These are phyloP conservation scores for Excoecaria cochinchinensis DNA, from an alignment of 345 rosid species.

Conservation along the genomic window DNA sequence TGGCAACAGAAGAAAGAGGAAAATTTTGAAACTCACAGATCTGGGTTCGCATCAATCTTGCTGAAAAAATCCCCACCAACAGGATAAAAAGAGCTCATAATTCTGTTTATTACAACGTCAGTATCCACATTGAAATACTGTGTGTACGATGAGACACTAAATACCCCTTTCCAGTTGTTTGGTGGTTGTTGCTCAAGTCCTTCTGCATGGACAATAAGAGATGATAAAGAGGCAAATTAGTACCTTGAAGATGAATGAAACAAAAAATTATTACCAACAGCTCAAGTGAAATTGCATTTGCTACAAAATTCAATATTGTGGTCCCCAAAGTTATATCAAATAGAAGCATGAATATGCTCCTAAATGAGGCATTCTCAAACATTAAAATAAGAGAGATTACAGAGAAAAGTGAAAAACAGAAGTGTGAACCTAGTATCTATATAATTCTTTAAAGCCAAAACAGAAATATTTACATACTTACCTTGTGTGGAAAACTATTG, in stretches of 20 bases:
- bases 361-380: background rate
- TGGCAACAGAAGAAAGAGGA: background rate
- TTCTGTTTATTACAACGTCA: slow-evolving; percentile 72
- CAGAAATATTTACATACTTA: background rate
- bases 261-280: background rate
- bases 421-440: background rate
- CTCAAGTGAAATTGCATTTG: background rate
- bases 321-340: background rate
- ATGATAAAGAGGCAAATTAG: background rate
- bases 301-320: background rate
- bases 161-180: slow-evolving; percentile 81
- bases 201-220: slow-evolving; percentile 40
- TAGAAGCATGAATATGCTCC: background rate
- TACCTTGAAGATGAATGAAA: background rate
- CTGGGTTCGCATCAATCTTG: slow-evolving; percentile 94
- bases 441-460: too few relatives aligned
- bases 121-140: slow-evolving; percentile 92
- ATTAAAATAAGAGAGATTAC: background rate
- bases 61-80: slow-evolving; percentile 70
- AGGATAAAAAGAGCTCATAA: slow-evolving; percentile 78
- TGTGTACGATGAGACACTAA: slow-evolving; percentile 70
- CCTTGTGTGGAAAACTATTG: background rate
- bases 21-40: slow-evolving; percentile 60
- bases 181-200: slow-evolving; percentile 75
- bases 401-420: background rate